phyloP scores from a whole-genome alignment of 306 rosid genomes.

The Lablab purpureus region DNA sequence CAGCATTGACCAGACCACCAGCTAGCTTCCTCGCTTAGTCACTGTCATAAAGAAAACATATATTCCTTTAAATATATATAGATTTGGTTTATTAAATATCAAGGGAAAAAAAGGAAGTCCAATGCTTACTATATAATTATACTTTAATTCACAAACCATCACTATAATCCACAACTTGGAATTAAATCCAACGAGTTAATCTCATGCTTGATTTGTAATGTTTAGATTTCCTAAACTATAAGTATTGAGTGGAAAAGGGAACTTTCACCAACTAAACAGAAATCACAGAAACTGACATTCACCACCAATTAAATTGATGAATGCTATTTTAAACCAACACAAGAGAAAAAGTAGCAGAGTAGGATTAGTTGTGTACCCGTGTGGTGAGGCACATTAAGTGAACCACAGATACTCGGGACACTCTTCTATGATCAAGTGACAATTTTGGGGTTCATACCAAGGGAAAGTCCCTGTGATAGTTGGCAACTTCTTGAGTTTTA shows the following conservation, averaged over 20 bases:
- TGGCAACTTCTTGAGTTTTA: background rate
- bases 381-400: background rate
- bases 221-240: background rate
- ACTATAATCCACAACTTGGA: background rate
- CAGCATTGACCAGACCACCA: background rate
- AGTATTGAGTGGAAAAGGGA: background rate
- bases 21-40: background rate
- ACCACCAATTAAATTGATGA: background rate
- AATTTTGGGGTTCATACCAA: background rate
- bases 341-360: background rate
- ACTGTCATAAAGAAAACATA: background rate
- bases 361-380: background rate
- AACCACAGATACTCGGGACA: constrained; percentile 5
- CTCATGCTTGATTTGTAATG: background rate
- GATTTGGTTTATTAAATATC: background rate
- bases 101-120: background rate
- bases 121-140: background rate
- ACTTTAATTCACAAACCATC: background rate
- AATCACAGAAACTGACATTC: background rate
- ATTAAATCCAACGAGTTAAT: background rate
- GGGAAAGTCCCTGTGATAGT: background rate
- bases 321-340: background rate
- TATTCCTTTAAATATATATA: background rate
- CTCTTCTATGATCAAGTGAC: background rate
- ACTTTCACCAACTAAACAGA: background rate